Conservation (phyloP, 331 rosid species). For the Spiraea crenata region DNA sequence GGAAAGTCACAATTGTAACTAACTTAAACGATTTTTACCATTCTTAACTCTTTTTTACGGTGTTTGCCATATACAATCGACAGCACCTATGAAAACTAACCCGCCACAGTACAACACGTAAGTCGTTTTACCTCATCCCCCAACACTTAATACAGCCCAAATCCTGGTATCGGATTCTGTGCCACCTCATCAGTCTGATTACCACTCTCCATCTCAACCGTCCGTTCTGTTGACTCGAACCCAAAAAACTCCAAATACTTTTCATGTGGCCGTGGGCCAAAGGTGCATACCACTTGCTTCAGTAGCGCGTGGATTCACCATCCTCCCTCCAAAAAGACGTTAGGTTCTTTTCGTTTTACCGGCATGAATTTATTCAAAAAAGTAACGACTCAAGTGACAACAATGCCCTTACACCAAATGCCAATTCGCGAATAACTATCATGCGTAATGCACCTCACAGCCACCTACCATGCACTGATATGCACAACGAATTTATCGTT, state of each 20-base stretch:
- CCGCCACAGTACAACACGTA: slow-evolving; percentile 14
- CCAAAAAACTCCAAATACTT: not conserved
- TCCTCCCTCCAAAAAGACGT: not conserved
- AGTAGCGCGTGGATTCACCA: not conserved
- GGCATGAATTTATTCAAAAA: not conserved
- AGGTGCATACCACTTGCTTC: slow-evolving; percentile 27
- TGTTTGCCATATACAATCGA: too few relatives aligned
- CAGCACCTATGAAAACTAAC: not conserved
- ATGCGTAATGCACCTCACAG: not conserved
- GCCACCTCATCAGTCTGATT: not conserved
- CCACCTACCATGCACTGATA: too few relatives aligned
- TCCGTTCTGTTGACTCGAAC: slow-evolving; percentile 1
- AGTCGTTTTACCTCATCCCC: not conserved
- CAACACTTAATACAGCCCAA: not conserved
- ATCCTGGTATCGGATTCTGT: slow-evolving; percentile 23
- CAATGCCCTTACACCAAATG: not conserved
- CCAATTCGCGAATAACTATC: not conserved
- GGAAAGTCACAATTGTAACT: too few relatives aligned
- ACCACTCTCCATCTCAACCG: slow-evolving; percentile 10
- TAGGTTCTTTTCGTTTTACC: not conserved
- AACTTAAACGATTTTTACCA: too few relatives aligned
- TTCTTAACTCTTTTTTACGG: too few relatives aligned
- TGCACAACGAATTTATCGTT: too few relatives aligned
- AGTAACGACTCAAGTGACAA: not conserved
- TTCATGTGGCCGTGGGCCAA: slow-evolving; percentile 25